phyloP scores from a whole-genome alignment of 2,329 filamentous ascomycete species.

The Aspergillus melleus region DNA sequence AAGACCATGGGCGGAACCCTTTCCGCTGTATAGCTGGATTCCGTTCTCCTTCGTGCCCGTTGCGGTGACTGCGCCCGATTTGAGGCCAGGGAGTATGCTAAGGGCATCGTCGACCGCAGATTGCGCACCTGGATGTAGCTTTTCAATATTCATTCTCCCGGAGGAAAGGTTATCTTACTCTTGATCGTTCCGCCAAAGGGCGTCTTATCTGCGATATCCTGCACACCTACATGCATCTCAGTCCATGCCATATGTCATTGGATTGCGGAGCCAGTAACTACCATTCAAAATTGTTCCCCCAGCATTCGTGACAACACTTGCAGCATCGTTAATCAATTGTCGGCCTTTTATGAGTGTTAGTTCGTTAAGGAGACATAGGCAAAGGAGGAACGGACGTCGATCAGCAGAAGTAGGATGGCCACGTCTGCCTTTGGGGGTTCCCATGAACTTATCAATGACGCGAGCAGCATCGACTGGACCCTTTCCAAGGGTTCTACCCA shows the following conservation, averaged over 20 bases:
- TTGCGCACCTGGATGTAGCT: conserved; percentile 2
- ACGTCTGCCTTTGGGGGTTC: conserved; percentile 18
- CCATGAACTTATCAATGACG: conserved; percentile 64
- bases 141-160: not conserved
- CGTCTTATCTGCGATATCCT: conserved; percentile 10
- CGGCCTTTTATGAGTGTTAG: conserved; percentile 7
- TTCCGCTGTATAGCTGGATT: conserved; percentile 56
- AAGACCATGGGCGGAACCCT: conserved; percentile 55
- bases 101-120: conserved; percentile 8
- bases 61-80: conserved; percentile 50
- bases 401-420: not conserved
- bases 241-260: not conserved
- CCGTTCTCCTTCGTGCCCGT: conserved; percentile 51
- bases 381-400: not conserved
- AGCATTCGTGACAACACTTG: conserved; percentile 31
- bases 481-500: conserved; percentile 64
- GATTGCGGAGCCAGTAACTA: not conserved
- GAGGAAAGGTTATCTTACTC: not conserved
- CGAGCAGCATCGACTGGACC: conserved; percentile 59
- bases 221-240: not conserved
- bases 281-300: conserved; percentile 15
- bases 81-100: conserved; percentile 36
- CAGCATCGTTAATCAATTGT: conserved; percentile 21
- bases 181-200: conserved; percentile 11
- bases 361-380: not conserved